Evolutionary conservation across 768 basidiomycete genomes (phyloP).

Genomic region (Leccinum ochraceum): DNA sequence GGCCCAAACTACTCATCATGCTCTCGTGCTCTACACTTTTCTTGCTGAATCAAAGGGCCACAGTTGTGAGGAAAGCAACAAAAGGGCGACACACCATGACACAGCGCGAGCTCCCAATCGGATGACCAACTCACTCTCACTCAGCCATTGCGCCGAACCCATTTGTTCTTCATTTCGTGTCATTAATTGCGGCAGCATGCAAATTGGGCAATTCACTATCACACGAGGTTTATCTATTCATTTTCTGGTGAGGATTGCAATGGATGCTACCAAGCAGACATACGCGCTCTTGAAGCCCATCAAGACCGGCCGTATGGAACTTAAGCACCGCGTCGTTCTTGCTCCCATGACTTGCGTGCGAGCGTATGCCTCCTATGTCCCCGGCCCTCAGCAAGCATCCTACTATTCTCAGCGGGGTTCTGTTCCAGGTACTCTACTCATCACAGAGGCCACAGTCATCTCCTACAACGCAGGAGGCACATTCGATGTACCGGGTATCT

Average conservation of each 20-base stretch:
- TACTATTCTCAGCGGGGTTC: slow-evolving; percentile 53
- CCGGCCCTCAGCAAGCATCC: slow-evolving; percentile 37
- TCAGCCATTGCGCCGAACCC: neutral
- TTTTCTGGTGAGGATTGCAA: neutral
- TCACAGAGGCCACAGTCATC: slow-evolving; percentile 60
- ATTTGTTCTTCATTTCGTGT: neutral
- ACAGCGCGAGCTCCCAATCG: neutral
- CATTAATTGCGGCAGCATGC: neutral
- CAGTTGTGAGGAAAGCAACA: neutral
- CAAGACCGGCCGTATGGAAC: slow-evolving; percentile 40
- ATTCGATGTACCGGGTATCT: slow-evolving; percentile 60
- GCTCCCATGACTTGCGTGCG: slow-evolving; percentile 53
- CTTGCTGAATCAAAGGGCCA: neutral
- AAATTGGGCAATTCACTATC: neutral
- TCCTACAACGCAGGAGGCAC: slow-evolving; percentile 49
- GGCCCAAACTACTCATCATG: neutral
- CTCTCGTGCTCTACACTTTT: neutral
- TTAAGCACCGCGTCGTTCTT: slow-evolving; percentile 53
- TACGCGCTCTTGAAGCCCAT: slow-evolving; percentile 47
- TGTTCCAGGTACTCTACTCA: slow-evolving; percentile 51
- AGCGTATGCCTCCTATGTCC: slow-evolving; percentile 38
- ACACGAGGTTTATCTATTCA: neutral
- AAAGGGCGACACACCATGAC: neutral
- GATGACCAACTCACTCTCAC: neutral
- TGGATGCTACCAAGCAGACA: slow-evolving; percentile 2